phyloP scores from a whole-genome alignment of 2,329 filamentous ascomycete species.

The Arthroderma uncinatum region DNA sequence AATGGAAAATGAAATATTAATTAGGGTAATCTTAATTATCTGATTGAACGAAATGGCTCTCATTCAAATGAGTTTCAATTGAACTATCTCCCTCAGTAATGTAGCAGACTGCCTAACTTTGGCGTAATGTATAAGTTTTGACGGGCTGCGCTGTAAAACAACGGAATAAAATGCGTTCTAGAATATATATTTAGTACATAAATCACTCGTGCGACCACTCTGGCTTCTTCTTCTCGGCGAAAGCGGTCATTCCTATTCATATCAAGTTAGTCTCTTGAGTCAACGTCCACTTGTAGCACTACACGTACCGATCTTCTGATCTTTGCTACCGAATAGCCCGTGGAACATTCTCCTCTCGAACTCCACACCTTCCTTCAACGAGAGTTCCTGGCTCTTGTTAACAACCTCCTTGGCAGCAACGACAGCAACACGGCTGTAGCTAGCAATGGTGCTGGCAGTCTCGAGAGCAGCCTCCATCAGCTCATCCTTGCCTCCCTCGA shows the following conservation, averaged over 20 bases:
- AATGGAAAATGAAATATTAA: neutral
- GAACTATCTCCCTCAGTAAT: neutral
- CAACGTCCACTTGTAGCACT: neutral
- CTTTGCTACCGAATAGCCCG: constrained; percentile 79
- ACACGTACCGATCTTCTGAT: constrained; percentile 78
- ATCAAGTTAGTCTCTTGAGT: neutral
- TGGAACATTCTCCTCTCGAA: constrained; percentile 93
- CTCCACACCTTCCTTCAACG: constrained; percentile 81
- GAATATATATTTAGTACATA: constrained; percentile 5
- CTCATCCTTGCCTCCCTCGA: constrained; percentile 62
- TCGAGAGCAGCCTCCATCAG: constrained; percentile 69
- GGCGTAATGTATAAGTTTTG: neutral
- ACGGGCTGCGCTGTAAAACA: neutral
- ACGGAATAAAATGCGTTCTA: neutral
- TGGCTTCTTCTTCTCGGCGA: constrained; percentile 86
- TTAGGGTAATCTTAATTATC: neutral
- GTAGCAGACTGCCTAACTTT: neutral
- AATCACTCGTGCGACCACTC: constrained; percentile 72
- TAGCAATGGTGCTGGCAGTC: constrained; percentile 80
- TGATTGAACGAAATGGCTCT: no score
- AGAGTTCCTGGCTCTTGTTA: constrained; percentile 92
- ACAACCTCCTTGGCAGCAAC: constrained; percentile 95
- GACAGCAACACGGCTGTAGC: constrained; percentile 75
- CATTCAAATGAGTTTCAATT: no score
- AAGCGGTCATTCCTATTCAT: constrained; percentile 63